These are phyloP conservation scores for Tympanopsis confertula DNA, from an alignment of 2,329 filamentous ascomycete species.

Conservation along the genomic window DNA sequence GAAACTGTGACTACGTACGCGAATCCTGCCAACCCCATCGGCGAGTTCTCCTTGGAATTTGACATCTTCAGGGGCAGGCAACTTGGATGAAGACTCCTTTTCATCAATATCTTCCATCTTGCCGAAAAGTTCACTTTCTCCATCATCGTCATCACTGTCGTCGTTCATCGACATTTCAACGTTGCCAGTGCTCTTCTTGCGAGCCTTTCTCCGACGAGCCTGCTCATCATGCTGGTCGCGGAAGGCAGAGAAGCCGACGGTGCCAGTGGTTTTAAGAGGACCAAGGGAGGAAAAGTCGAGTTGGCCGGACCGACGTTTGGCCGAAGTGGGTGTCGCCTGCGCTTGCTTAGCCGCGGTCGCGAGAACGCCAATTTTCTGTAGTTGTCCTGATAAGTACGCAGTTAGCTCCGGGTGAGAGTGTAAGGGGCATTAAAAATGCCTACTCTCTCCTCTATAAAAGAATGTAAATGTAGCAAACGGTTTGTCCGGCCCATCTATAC, in stretches of 20 bases:
- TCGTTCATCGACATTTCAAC: conserved; percentile 42
- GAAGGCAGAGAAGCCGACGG: conserved; percentile 81
- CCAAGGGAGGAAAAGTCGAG: conserved; percentile 76
- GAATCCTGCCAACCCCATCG: conserved; percentile 72
- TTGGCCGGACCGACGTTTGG: conserved; percentile 70
- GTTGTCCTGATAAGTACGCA: conserved; percentile 52
- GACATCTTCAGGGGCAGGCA: conserved; percentile 59
- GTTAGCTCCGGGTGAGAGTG: conserved; percentile 6
- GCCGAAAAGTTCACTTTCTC: conserved; percentile 43
- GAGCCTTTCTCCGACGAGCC: conserved; percentile 42
- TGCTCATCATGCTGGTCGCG: conserved; percentile 55
- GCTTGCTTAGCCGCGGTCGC: conserved; percentile 48
- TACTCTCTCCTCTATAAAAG: conserved; percentile 90
- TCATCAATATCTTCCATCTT: conserved; percentile 57
- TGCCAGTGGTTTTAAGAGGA: conserved; percentile 74
- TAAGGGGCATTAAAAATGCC: conserved; percentile 24
- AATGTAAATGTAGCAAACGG: conserved; percentile 97
- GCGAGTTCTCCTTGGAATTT: conserved; percentile 64
- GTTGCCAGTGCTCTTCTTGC: conserved; percentile 53
- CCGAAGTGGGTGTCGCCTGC: conserved; percentile 44
- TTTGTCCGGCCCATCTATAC: conserved; percentile 92
- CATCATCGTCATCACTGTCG: conserved; percentile 68
- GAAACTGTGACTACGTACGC: conserved; percentile 36
- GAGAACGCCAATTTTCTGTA: conserved; percentile 91
- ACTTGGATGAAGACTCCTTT: conserved; percentile 43